phyloP scores from a whole-genome alignment of 148 eudicot species.

The Vaccinium myrtillus region DNA sequence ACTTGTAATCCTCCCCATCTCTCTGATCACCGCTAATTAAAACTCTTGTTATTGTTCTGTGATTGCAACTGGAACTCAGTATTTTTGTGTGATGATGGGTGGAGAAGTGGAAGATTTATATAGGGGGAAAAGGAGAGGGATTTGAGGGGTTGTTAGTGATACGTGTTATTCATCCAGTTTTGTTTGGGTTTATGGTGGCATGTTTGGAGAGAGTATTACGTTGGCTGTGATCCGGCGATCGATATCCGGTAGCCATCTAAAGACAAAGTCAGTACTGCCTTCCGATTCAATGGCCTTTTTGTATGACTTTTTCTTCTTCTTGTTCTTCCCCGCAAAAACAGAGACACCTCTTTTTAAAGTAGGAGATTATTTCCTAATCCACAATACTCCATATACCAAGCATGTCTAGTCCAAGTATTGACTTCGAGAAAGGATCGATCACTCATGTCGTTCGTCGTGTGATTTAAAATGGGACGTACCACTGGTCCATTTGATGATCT shows the following conservation, averaged over 20 bases:
- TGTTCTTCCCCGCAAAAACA: not conserved
- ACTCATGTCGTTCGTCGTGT: too few relatives aligned
- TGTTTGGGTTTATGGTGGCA: not conserved
- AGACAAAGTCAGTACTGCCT: not conserved
- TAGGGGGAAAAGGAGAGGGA: not conserved
- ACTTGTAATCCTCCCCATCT: constrained; percentile 18
- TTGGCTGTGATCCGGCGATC: not conserved
- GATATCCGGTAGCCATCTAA: not conserved
- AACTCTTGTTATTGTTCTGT: not conserved
- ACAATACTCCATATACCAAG: too few relatives aligned
- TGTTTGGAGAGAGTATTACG: not conserved
- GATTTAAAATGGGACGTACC: too few relatives aligned
- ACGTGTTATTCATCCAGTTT: not conserved
- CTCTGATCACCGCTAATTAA: too few relatives aligned
- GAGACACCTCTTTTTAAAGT: not conserved
- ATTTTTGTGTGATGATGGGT: not conserved
- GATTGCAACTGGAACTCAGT: not conserved
- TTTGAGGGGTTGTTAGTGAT: not conserved
- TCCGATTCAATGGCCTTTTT: not conserved
- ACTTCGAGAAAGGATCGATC: too few relatives aligned
- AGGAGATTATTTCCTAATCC: too few relatives aligned
- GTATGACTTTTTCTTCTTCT: not conserved
- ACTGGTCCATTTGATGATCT: too few relatives aligned
- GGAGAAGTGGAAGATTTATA: not conserved
- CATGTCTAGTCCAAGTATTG: too few relatives aligned